A percentile compares a stretch with the other conserved stretches of the same genome.
Evolutionary conservation across 805 yeast genomes (phyloP).

Genomic region (Myxozyma udenii): DNA sequence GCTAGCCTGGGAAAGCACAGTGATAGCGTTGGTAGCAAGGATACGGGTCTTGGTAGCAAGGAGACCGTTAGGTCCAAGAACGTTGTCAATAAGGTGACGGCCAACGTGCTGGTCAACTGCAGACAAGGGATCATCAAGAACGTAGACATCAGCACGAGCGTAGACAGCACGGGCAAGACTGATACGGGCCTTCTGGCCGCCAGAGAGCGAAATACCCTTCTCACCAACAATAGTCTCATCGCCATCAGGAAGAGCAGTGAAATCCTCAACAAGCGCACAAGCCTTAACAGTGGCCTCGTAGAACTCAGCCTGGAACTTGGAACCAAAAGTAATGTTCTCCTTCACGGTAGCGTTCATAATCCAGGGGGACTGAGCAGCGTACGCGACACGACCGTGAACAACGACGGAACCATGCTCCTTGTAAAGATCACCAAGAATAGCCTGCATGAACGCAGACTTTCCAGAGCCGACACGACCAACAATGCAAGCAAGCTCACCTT

Average conservation of each 20-base stretch:
- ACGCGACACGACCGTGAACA: slow-evolving; percentile 76
- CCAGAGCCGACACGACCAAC: slow-evolving; percentile 92
- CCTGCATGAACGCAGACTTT: slow-evolving; percentile 76
- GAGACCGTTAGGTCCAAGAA: slow-evolving; percentile 77
- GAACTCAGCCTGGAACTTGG: slow-evolving; percentile 72
- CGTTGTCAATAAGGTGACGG: slow-evolving; percentile 74
- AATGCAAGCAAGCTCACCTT: slow-evolving; percentile 78
- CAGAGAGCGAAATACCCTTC: slow-evolving; percentile 92
- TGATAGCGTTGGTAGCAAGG: slow-evolving; percentile 82
- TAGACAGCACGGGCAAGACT: slow-evolving; percentile 95
- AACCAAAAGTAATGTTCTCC: slow-evolving; percentile 89
- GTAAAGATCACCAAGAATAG: slow-evolving; percentile 77
- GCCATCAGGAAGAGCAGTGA: slow-evolving; percentile 78
- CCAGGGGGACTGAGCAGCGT: slow-evolving; percentile 94
- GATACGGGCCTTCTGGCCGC: slow-evolving; percentile 96
- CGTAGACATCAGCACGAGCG: slow-evolving; percentile 85
- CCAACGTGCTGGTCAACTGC: slow-evolving; percentile 99
- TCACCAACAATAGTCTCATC: slow-evolving; percentile 94
- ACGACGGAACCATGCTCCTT: slow-evolving; percentile 69
- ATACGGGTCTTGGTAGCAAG: slow-evolving; percentile 69
- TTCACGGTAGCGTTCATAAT: slow-evolving; percentile 90
- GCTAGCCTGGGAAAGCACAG: slow-evolving; percentile 74
- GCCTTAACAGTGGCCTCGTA: slow-evolving; percentile 79
- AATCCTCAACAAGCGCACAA: slow-evolving; percentile 80
- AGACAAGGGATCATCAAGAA: slow-evolving; percentile 87